phyloP scores from a whole-genome alignment of 352 stramenopile genomes.

The Pythium guiyangense region DNA sequence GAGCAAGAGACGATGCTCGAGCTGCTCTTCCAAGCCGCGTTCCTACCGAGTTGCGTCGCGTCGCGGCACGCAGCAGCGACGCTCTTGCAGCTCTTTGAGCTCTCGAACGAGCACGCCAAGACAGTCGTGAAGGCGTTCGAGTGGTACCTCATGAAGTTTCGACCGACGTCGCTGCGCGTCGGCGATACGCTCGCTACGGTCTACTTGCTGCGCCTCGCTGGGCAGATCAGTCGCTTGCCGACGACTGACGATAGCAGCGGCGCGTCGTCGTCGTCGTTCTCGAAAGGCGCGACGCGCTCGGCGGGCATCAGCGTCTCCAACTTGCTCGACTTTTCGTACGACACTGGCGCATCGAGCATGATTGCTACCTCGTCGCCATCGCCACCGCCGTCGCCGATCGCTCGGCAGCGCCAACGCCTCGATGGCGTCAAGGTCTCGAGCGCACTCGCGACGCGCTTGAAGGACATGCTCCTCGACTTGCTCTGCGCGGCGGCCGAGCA shows the following conservation, averaged over 20 bases:
- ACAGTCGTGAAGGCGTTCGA: slow-evolving; percentile 42
- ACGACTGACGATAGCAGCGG: slow-evolving; percentile 1
- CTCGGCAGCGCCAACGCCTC: slow-evolving; percentile 27
- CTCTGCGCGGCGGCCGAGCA: slow-evolving; percentile 19
- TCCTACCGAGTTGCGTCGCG: slow-evolving; percentile 35
- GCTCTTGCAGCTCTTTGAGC: slow-evolving; percentile 43
- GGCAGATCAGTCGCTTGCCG: slow-evolving; percentile 50
- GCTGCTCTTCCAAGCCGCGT: slow-evolving; percentile 47
- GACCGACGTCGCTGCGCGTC: slow-evolving; percentile 37
- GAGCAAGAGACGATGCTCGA: slow-evolving; percentile 37
- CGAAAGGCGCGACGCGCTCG: not conserved
- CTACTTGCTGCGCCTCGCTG: slow-evolving; percentile 56
- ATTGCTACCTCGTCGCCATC: slow-evolving; percentile 8
- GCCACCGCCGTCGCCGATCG: slow-evolving; percentile 26
- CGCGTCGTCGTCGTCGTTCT: not conserved
- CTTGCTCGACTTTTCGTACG: slow-evolving; percentile 55
- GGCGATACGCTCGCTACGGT: slow-evolving; percentile 60
- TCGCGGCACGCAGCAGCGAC: slow-evolving; percentile 62
- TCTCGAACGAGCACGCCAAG: slow-evolving; percentile 29
- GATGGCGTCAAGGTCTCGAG: slow-evolving; percentile 38
- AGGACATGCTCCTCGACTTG: slow-evolving; percentile 55
- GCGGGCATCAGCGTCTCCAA: slow-evolving; percentile 15
- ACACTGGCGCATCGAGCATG: slow-evolving; percentile 6
- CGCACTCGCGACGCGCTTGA: slow-evolving; percentile 32
- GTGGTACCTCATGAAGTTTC: slow-evolving; percentile 43